A percentile compares a stretch with the other conserved stretches of the same genome.
Conservation (phyloP, 306 rosid genomes). For the Pterocarpus macrocarpus region DNA sequence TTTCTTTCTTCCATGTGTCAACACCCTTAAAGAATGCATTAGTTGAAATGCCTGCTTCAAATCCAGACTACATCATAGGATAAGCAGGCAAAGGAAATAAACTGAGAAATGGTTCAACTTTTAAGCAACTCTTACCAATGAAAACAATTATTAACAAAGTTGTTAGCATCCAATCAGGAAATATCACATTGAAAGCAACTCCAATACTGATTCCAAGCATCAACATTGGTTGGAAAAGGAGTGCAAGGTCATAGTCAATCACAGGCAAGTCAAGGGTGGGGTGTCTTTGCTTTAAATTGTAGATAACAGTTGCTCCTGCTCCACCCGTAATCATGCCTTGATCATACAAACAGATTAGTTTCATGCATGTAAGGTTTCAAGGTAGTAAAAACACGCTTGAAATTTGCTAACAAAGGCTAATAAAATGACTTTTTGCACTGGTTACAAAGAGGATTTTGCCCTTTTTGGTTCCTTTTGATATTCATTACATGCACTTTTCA, state of each 20-base stretch:
- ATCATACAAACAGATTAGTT: slow-evolving; percentile 28
- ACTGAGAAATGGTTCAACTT: neutral
- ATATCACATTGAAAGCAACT: slow-evolving; percentile 77
- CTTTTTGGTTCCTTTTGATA: slow-evolving; percentile 3
- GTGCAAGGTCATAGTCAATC: slow-evolving; percentile 77
- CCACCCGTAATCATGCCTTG: slow-evolving; percentile 84
- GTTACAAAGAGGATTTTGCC: slow-evolving; percentile 3
- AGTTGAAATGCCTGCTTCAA: slow-evolving; percentile 51
- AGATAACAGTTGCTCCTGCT: slow-evolving; percentile 78
- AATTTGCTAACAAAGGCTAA: neutral
- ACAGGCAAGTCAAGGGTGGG: slow-evolving; percentile 77
- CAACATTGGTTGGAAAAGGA: slow-evolving; percentile 83
- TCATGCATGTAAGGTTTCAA: slow-evolving; percentile 4
- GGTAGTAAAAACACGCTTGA: neutral
- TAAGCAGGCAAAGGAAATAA: neutral
- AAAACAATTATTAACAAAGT: slow-evolving; percentile 65
- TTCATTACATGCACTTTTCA: neutral
- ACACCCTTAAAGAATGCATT: slow-evolving; percentile 74
- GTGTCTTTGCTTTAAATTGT: slow-evolving; percentile 70
- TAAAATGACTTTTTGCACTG: neutral
- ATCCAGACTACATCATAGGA: neutral
- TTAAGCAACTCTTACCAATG: slow-evolving; percentile 48
- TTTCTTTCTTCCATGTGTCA: slow-evolving; percentile 82
- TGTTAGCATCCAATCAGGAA: slow-evolving; percentile 85
- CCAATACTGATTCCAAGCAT: slow-evolving; percentile 86